Evolutionary conservation across 768 basidiomycete species (phyloP).

Genomic region (Flagelloscypha sp.): DNA sequence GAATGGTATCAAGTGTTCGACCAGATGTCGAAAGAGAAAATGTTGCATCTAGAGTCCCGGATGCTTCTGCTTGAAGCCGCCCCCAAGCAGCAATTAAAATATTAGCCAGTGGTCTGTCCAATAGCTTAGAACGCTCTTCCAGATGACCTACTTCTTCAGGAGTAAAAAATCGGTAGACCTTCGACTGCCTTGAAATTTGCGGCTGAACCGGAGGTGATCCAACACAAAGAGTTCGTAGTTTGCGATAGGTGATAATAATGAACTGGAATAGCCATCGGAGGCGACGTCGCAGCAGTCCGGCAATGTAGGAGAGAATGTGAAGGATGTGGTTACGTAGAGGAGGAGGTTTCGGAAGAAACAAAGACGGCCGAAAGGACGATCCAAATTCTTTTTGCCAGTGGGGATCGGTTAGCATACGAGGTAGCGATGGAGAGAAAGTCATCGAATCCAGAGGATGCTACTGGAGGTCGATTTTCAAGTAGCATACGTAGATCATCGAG

Average conservation of each 20-base stretch:
- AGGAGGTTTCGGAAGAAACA: slow-evolving; percentile 17
- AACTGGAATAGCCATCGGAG: no score
- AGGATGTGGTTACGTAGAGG: slow-evolving; percentile 10
- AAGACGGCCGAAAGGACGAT: slow-evolving; percentile 14
- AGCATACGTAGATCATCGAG: slow-evolving; percentile 29
- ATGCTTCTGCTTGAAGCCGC: slow-evolving; percentile 24
- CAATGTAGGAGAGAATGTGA: slow-evolving; percentile 7
- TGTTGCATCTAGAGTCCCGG: slow-evolving; percentile 19
- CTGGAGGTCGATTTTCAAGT: slow-evolving; percentile 21
- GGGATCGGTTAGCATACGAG: slow-evolving; percentile 13
- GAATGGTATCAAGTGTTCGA: slow-evolving; percentile 26
- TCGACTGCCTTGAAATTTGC: no score
- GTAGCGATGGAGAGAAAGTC: slow-evolving; percentile 21
- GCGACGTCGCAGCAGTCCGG: no score
- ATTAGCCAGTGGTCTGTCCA: slow-evolving; percentile 28
- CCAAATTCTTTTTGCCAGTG: slow-evolving; percentile 32
- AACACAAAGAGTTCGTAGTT: no score
- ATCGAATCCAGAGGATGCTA: slow-evolving; percentile 16
- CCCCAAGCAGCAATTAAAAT: slow-evolving; percentile 39
- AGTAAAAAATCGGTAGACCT: no score
- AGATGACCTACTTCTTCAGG: no score
- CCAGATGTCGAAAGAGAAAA: slow-evolving; percentile 44
- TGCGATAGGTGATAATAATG: no score
- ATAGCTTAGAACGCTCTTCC: slow-evolving; percentile 34
- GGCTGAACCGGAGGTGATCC: no score